Percentiles rank a stretch among this genome's conserved stretches.
Evolutionary conservation across 768 basidiomycete species (phyloP).

Genomic region (Hericium erinaceus): DNA sequence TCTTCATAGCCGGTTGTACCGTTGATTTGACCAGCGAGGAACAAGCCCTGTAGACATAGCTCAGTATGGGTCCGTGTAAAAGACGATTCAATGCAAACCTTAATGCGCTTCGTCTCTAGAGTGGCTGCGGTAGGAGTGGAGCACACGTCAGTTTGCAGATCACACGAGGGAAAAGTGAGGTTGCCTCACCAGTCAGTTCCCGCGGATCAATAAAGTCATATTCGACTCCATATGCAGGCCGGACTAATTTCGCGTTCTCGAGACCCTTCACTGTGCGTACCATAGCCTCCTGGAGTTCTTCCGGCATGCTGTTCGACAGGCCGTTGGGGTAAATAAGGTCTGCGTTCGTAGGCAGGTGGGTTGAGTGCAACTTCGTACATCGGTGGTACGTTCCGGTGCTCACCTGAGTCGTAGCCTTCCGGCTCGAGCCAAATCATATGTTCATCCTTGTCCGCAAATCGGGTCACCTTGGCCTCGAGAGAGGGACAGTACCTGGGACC

Average conservation of each 20-base stretch:
- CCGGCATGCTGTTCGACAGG: constrained; percentile 79
- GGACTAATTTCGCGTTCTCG: constrained; percentile 74
- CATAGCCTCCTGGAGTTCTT: constrained; percentile 76
- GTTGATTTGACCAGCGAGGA: constrained; percentile 28
- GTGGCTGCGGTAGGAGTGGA: constrained; percentile 38
- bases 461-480: constrained; percentile 76
- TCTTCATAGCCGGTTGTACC: constrained; percentile 94
- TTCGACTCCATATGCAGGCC: constrained; percentile 88
- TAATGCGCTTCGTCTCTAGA: constrained; percentile 78
- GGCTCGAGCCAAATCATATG: constrained; percentile 88
- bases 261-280: constrained; percentile 79
- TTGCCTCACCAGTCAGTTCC: constrained; percentile 55
- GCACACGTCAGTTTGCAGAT: not conserved
- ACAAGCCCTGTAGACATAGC: constrained; percentile 24
- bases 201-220: constrained; percentile 87
- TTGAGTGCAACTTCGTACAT: not conserved
- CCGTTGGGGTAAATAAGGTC: constrained; percentile 89
- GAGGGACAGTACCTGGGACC: constrained; percentile 91
- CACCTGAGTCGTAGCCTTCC: constrained; percentile 85
- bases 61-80: not conserved
- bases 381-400: not conserved
- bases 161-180: not conserved
- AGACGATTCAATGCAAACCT: constrained; percentile 26
- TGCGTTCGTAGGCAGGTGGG: constrained; percentile 17
- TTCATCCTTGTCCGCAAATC: constrained; percentile 60